A percentile compares a stretch with the other conserved stretches of the same genome.
phyloP scores from a whole-genome alignment of 2,329 filamentous ascomycete species.

The Penicillium freii region DNA sequence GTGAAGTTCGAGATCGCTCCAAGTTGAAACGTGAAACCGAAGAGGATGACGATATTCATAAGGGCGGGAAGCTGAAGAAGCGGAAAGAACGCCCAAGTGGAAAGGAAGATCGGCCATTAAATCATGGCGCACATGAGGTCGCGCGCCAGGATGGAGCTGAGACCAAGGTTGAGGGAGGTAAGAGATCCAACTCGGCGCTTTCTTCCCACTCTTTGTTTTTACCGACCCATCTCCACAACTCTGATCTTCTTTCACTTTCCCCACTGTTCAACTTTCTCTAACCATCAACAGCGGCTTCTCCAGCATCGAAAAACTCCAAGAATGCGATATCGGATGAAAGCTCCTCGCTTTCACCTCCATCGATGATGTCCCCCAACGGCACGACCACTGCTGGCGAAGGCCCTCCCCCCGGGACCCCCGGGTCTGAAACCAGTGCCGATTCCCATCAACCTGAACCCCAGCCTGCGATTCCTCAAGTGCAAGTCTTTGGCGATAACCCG shows the following conservation, averaged over 20 bases:
- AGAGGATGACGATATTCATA: slow-evolving; percentile 49
- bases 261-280: slow-evolving; percentile 13
- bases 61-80: slow-evolving; percentile 69
- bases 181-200: slow-evolving; percentile 19
- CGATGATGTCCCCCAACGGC: slow-evolving; percentile 44
- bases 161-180: slow-evolving; percentile 55
- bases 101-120: slow-evolving; percentile 60
- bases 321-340: slow-evolving; percentile 37
- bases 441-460: slow-evolving; percentile 61
- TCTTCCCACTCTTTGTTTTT: slow-evolving; percentile 14
- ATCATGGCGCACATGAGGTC: slow-evolving; percentile 62
- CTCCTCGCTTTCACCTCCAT: slow-evolving; percentile 43
- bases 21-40: slow-evolving; percentile 47
- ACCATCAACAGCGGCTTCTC: slow-evolving; percentile 32
- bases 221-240: slow-evolving; percentile 14
- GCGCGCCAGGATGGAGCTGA: slow-evolving; percentile 64
- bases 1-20: slow-evolving; percentile 51
- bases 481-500: slow-evolving; percentile 90
- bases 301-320: slow-evolving; percentile 41
- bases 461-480: slow-evolving; percentile 66
- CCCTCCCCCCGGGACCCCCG: slow-evolving; percentile 60
- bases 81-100: slow-evolving; percentile 67
- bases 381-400: slow-evolving; percentile 54
- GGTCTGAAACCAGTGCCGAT: slow-evolving; percentile 58
- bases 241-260: slow-evolving; percentile 9